A percentile compares a stretch with the other conserved stretches of the same genome.
phyloP scores from a whole-genome alignment of 129 eudicot species.

The Saposhnikovia divaricata region DNA sequence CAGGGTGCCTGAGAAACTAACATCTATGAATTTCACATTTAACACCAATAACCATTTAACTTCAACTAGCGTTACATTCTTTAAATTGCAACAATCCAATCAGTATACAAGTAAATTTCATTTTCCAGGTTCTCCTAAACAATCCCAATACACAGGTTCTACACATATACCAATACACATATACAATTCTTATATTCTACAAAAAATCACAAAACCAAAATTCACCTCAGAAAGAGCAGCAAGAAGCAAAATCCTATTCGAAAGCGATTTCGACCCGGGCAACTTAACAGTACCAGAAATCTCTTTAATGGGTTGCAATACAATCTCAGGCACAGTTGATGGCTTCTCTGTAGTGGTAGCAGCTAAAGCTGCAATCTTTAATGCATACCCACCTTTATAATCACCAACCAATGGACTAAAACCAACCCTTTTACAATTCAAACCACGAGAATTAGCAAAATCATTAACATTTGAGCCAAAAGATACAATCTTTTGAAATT shows the following conservation, averaged over 20 bases:
- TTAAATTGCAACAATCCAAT: not conserved
- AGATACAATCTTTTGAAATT: slow-evolving; percentile 27
- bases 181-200: not conserved
- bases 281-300: slow-evolving; percentile 78
- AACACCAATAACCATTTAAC: not conserved
- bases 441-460: slow-evolving; percentile 23
- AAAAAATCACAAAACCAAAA: not conserved
- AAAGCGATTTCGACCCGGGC: slow-evolving; percentile 92
- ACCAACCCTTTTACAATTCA: slow-evolving; percentile 22
- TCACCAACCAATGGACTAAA: slow-evolving; percentile 17
- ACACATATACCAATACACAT: not conserved
- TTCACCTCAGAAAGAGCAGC: slow-evolving; percentile 90
- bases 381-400: slow-evolving; percentile 7
- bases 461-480: slow-evolving; percentile 41
- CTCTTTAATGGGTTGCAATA: slow-evolving; percentile 83
- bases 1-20: not conserved
- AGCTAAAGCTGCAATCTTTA: slow-evolving; percentile 44
- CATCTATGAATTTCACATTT: not conserved
- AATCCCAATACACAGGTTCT: not conserved
- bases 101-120: not conserved
- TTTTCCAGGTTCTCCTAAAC: not conserved
- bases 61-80: not conserved
- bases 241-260: slow-evolving; percentile 85
- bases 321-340: slow-evolving; percentile 72
- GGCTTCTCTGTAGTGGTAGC: slow-evolving; percentile 69